These are phyloP conservation scores for Talaromyces albobiverticillius DNA, from an alignment of 2,329 filamentous ascomycete genomes.

Conservation along the genomic window DNA sequence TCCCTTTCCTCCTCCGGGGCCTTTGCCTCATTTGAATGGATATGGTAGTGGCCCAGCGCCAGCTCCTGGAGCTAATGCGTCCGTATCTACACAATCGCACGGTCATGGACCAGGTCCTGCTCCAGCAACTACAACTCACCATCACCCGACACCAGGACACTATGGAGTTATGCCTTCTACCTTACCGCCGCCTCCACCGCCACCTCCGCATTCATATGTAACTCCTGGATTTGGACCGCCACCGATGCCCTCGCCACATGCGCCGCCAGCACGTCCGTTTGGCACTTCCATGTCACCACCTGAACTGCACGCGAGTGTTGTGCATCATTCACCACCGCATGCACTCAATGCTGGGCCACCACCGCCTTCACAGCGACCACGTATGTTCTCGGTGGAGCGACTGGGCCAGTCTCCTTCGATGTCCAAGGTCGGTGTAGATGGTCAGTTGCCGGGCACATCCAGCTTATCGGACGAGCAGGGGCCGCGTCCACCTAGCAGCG, in stretches of 20 bases:
- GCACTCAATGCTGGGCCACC: constrained; percentile 35
- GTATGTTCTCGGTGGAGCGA: constrained; percentile 38
- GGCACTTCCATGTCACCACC: constrained; percentile 37
- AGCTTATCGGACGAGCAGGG: constrained; percentile 30
- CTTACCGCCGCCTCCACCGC: constrained; percentile 23
- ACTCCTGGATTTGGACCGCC: constrained; percentile 38
- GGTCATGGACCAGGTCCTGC: constrained; percentile 27
- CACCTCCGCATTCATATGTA: constrained; percentile 31
- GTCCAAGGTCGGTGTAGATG: constrained; percentile 32
- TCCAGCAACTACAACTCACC: constrained; percentile 47
- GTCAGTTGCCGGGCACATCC: constrained; percentile 32
- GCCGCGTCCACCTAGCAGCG: constrained; percentile 25
- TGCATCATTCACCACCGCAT: constrained; percentile 36
- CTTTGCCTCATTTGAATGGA: constrained; percentile 12
- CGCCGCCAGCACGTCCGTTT: constrained; percentile 31
- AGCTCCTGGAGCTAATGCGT: constrained; percentile 21
- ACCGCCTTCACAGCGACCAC: constrained; percentile 28
- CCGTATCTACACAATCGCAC: constrained; percentile 35
- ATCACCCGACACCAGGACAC: constrained; percentile 24
- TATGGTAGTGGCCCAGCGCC: constrained; percentile 7
- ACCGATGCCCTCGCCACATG: constrained; percentile 32
- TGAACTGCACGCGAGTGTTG: constrained; percentile 33
- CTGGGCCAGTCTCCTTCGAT: constrained; percentile 35
- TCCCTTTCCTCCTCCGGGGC: constrained; percentile 19
- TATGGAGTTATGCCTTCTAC: background rate